These are phyloP conservation scores for Fusarium longipes DNA, from an alignment of 2,329 filamentous ascomycete genomes.

Conservation along the genomic window DNA sequence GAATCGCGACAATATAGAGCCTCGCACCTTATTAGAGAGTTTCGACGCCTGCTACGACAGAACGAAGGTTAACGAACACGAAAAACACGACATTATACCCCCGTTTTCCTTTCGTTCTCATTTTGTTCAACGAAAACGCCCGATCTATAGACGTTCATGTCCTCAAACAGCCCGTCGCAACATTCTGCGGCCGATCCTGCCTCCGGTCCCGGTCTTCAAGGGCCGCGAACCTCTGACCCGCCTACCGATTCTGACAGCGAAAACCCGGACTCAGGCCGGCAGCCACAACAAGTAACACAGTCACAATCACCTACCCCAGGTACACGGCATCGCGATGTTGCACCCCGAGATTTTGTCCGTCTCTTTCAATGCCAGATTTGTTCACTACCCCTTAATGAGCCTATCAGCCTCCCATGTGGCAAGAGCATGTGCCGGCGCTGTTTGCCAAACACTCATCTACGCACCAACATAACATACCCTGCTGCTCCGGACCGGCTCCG, in stretches of 20 bases:
- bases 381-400: constrained; percentile 72
- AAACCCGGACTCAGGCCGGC: constrained; percentile 16
- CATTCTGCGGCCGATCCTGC: constrained; percentile 19
- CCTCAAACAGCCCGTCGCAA: constrained; percentile 32
- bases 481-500: constrained; percentile 72
- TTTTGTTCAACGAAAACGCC: background rate
- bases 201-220: constrained; percentile 27
- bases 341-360: constrained; percentile 61
- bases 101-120: background rate
- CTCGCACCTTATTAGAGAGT: constrained; percentile 43
- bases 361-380: constrained; percentile 83
- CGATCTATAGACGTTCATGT: constrained; percentile 37
- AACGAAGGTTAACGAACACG: constrained; percentile 7
- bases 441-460: constrained; percentile 72
- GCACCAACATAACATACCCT: constrained; percentile 82
- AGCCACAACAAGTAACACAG: constrained; percentile 13
- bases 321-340: constrained; percentile 29
- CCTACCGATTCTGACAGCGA: constrained; percentile 18
- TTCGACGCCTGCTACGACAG: constrained; percentile 29
- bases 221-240: constrained; percentile 6
- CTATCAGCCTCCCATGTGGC: constrained; percentile 84
- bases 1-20: constrained; percentile 9
- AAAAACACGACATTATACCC: constrained; percentile 4
- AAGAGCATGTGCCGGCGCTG: constrained; percentile 80
- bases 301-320: constrained; percentile 16